Base-by-base conservation (phyloP, 345 rosid species). In the Gossypium longicalyx region DNA sequence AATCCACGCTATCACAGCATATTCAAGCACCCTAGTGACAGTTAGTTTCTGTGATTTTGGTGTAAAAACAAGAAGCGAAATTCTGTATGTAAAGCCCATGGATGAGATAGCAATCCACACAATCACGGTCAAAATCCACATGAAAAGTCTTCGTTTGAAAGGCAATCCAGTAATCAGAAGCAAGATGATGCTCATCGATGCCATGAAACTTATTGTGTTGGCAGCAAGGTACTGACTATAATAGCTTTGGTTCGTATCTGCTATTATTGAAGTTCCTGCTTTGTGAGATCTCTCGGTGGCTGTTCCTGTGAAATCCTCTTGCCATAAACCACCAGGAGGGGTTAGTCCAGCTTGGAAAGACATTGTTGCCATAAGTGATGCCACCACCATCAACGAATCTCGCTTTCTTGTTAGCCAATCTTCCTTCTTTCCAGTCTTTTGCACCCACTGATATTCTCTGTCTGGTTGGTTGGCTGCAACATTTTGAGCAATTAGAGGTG, bases 101-200 rank as follows among this genome's bases (percentile, higher is more conserved):
- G 79, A 62, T 7, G 78, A 68, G 49, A 82, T 70, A 0, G 82
- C 81, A 17, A 76, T 48, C 88, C 86, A 85, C 79, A 82, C 69
- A 0, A 61, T 80, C 56, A 74, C 83, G 2, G 77, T 81, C 76
- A 76, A 73, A 34, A 75, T 57, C 84, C 81, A 79, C 84, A 77
- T 75, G 69, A 69, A 83, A 25, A 71, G 6, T 19, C 82, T 74
- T 5, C 67, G 29, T 75, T 52, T 61, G 54, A 74, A 67, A 23
- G 83, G 82, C 27, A 85, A 66, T 0, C 85, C 85, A 15, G 83
- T 74, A 4, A 82, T 79, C 70, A 80, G 70, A 0, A 80, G 53
- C 62, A 85, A 58, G 22, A 82, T 82, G 58, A 82, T 79, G 61
- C 82, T 77, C 66, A 82, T 17, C 1, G 85, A 80, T 22, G 81